Evolutionary conservation across 495 filamentous ascomycete genomes (phyloP), one percentile per base, ranked within the genome.

Genomic region (Aspergillus haitiensis): DNA sequence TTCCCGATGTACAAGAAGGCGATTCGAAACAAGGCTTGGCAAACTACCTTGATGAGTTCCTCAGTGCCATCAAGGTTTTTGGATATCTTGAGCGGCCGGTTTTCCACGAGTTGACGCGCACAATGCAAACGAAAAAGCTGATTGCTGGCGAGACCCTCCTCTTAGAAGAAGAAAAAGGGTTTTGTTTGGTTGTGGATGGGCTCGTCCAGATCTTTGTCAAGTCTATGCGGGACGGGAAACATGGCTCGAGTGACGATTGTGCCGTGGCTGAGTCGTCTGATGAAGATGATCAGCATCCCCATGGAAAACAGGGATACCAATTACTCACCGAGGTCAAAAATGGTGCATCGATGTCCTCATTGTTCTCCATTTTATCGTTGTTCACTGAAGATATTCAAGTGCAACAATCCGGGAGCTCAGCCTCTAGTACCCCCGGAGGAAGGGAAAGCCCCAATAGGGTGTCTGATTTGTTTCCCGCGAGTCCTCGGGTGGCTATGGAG

Each of bases 1-100:
- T 97, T 69, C 92, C 95, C 13, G 93, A 96, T 68, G 84, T 87
- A 6, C 91, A 93, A 68, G 93, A 97, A 60, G 89, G 90, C 34
- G 91, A 92, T 55, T 87, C 87, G 21, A 98, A 98, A 72, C 84
- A 92, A 2, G 94, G 95, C 3, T 82, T 98, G 32, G 85, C 91
- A 18, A 98, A 90, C 70, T 98, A 98, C 72, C 82, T 98, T 11
- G 94, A 98, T 71, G 95, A 98, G 74, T 98, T 98, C 64, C 79
- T 98, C 12, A 97, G 92, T 72, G 94, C 94, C n/a, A 98, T 98
- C 71, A 98, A 97, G 69, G 93, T 98, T 45, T 98, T 98, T 76
- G 94, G 94, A 3, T 98, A 98, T 70, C 81, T 98, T 46, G 94
- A 98, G 70, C 84, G 94, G 16, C 91, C 93, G 2, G 94, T 98